Percentiles rank a stretch among this genome's conserved stretches.
Evolutionary conservation across 2,329 filamentous ascomycete species (phyloP).

Genomic region (Diatrype stigma): DNA sequence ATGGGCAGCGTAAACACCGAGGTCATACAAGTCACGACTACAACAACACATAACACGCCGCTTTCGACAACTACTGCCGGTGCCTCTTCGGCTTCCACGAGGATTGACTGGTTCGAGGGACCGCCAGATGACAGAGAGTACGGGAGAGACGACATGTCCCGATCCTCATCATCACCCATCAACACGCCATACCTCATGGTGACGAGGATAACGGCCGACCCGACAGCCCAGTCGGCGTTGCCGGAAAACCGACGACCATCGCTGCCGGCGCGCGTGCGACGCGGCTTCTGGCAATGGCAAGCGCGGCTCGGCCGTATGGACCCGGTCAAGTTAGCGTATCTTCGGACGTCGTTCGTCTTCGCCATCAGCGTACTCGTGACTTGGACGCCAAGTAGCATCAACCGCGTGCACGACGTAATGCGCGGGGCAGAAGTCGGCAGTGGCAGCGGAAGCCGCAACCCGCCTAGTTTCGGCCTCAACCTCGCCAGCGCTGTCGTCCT

Average conservation of each 20-base stretch:
- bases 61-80: neutral
- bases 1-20: constrained; percentile 29
- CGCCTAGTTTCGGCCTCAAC: constrained; percentile 59
- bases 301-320: constrained; percentile 40
- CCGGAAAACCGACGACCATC: constrained; percentile 1
- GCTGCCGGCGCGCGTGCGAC: constrained; percentile 10
- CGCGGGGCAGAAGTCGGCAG: no score
- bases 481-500: constrained; percentile 67
- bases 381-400: constrained; percentile 66
- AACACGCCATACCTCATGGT: constrained; percentile 17
- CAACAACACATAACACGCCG: constrained; percentile 21
- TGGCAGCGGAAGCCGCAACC: constrained; percentile 15
- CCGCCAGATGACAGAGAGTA: constrained; percentile 15
- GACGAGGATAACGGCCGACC: constrained; percentile 28
- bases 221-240: constrained; percentile 4
- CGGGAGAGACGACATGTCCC: constrained; percentile 1
- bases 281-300: constrained; percentile 19
- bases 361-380: constrained; percentile 57
- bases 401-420: constrained; percentile 66
- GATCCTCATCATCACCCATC: no score
- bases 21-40: constrained; percentile 26
- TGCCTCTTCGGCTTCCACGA: constrained; percentile 8
- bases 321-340: constrained; percentile 57
- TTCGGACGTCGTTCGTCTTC: constrained; percentile 58
- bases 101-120: constrained; percentile 26